Base-by-base conservation (phyloP, 2,329 filamentous ascomycete genomes). In the Colletotrichum aenigma region DNA sequence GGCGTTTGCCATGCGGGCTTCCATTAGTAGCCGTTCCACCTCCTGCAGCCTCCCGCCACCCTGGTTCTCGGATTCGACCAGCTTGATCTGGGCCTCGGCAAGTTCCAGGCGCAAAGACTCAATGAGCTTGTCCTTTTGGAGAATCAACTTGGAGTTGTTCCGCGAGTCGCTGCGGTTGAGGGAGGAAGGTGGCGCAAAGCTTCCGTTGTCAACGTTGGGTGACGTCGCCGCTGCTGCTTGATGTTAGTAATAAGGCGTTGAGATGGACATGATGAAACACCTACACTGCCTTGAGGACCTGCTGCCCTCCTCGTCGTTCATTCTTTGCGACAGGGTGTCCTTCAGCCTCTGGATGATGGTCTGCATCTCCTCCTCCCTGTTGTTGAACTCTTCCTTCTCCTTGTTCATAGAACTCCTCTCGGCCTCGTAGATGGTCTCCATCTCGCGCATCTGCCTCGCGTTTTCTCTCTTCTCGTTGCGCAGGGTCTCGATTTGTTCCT, bases 81-180 rank as follows among this genome's bases (percentile, higher is more conserved):
- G 89, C 85, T 98, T 98, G 86, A 98, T 97, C 84, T 98, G 96
- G 26, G 95, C 94, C 84, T 98, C 97, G 58, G 97, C 96, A 65
- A 99, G 90, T 84, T 99, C 97, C 30, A 98, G 91, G 72, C 96
- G 92, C 77, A 99, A 89, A 13, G 94, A 95, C 84, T 98, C 96
- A 80, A 99, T 98, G 75, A 98, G 89, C 86, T 97, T 97, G 86
- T 99, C 97, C 84, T 98, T 99, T 84, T 98, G 96, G 79, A 97
- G 90, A 66, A 98, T 91, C 68, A 98, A 89, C 84, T 96, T 97
- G 16, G 96, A 97, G 85, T 94, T 96, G 83, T 95, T 97, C 78
- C 94, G 91, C 38, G 96, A 98, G 80, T 97, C 95, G 88, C 95
- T 98, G 78, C 95, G 94, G 80, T 96, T 93, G 70, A 98, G 86